phyloP scores from a whole-genome alignment of 2,329 filamentous ascomycete species.

The Ascocoryne sarcoides region DNA sequence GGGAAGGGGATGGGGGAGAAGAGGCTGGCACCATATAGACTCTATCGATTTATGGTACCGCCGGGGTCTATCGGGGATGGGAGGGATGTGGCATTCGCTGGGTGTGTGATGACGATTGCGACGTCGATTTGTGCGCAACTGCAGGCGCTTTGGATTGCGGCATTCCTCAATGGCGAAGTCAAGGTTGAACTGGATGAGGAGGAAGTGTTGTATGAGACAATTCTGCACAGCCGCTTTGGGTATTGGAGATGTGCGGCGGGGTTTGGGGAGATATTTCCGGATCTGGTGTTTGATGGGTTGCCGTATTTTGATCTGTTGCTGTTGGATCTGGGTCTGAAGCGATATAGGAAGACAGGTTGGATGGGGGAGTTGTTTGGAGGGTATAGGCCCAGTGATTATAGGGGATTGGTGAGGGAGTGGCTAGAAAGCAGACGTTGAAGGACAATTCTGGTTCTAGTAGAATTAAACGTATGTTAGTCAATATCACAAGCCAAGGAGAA shows the following conservation, averaged over 20 bases:
- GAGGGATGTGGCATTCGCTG: conserved; percentile 39
- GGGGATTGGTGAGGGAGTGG: conserved; percentile 36
- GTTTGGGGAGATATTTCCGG: conserved; percentile 52
- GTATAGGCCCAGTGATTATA: conserved; percentile 39
- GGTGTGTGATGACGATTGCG: conserved; percentile 36
- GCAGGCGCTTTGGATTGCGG: conserved; percentile 54
- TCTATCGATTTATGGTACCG: conserved; percentile 41
- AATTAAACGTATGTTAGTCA: no score
- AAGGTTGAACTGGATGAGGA: conserved; percentile 6
- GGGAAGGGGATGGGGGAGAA: conserved; percentile 10
- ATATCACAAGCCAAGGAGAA: no score
- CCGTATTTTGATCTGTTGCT: conserved; percentile 65
- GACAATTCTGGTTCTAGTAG: no score
- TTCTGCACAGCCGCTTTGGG: conserved; percentile 59
- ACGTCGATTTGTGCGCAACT: conserved; percentile 35
- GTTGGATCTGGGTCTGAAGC: conserved; percentile 53
- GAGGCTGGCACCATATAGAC: conserved; percentile 30
- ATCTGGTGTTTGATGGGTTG: conserved; percentile 68
- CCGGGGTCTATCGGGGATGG: conserved; percentile 32
- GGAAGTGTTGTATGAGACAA: conserved; percentile 44
- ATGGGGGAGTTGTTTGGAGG: conserved; percentile 34
- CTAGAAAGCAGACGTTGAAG: no score
- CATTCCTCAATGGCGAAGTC: conserved; percentile 51
- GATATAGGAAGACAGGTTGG: conserved; percentile 43
- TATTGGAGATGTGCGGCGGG: conserved; percentile 61